A percentile compares a stretch with the other conserved stretches of the same genome.
Conservation (phyloP, 2,329 filamentous ascomycete species). For the Leptographium flavum region DNA sequence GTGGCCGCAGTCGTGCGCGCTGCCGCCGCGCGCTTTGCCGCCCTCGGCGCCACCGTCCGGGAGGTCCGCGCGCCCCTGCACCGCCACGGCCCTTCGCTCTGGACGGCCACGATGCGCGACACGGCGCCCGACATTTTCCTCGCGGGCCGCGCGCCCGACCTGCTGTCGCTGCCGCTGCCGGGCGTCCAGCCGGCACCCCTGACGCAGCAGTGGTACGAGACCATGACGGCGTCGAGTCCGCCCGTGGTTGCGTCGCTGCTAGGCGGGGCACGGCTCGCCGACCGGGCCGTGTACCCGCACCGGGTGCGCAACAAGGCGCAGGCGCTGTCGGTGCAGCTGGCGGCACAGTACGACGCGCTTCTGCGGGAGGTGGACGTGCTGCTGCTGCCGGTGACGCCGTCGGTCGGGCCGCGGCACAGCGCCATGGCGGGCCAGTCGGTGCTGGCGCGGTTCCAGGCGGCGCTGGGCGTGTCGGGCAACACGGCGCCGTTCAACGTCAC, state of each 20-base stretch:
- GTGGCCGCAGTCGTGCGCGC: constrained; percentile 23
- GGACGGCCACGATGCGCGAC: constrained; percentile 25
- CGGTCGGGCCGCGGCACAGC: constrained; percentile 27
- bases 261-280: constrained; percentile 18
- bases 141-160: constrained; percentile 16
- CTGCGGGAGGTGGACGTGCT: constrained; percentile 29
- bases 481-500: constrained; percentile 34
- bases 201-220: constrained; percentile 27
- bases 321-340: constrained; percentile 28
- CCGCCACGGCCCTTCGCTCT: constrained; percentile 28
- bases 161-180: constrained; percentile 18
- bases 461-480: constrained; percentile 29
- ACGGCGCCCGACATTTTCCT: constrained; percentile 17
- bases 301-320: constrained; percentile 28
- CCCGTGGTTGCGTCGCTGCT: constrained; percentile 29
- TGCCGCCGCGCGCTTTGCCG: constrained; percentile 21
- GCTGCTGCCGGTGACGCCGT: constrained; percentile 30
- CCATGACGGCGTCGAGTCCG: constrained; percentile 27
- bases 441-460: constrained; percentile 25
- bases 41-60: constrained; percentile 27
- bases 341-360: constrained; percentile 30
- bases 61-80: constrained; percentile 34
- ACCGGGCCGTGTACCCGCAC: constrained; percentile 14
- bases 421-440: constrained; percentile 16
- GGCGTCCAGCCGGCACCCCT: constrained; percentile 16